Evolutionary conservation across 2,329 filamentous ascomycete species (phyloP), one percentile per base, ranked within the genome.

Genomic region (Thielaviopsis populi): DNA sequence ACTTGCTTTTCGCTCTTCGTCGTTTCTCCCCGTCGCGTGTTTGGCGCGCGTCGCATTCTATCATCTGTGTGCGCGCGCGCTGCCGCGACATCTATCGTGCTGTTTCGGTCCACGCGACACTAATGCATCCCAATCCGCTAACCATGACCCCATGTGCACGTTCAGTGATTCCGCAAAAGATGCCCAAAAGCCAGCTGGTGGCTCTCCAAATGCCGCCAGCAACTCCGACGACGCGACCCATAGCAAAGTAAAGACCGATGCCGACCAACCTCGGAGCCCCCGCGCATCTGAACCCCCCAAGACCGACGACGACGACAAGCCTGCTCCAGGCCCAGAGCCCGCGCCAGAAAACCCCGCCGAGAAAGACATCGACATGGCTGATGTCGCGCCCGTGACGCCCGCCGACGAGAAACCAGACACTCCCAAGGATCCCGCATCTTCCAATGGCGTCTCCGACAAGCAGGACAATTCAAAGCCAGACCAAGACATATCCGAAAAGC

Each of bases 301-400:
- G 24, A 59, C 15, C 22, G 42, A 59, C 15, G 53, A 63, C 41
- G 41, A 63, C 15, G 40, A 42, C 17, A 37, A 61, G 13, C n/a
- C 43, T 41, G 63, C 40, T 22, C 15, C 24, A 56, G 53, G 27
- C 40, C 40, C 50, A 50, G 46, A 50, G 11, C 27, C 46, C 24
- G 22, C 46, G 22, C 22, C 46, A 61, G 58, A 41, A 22, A 61
- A 43, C 4, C 13, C 15, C 30, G 7, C 13, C n/a, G 53, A 56
- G 24, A 11, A 30, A 41, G 40, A 65, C 22, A 27, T 54, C n/a
- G 50, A 54, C 22, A 56, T 62, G 46, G 33, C 60, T 27, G 61
- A 62, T n/a, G 59, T n/a, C 15, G 19, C 54, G 8, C 24, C 58
- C 13, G 24, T 27, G 15, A 22, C 41, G 58, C 17, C 27, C 27